Percentiles rank a stretch among this genome's conserved stretches.
phyloP scores from a whole-genome alignment of 306 rosid species.

The Casuarina equisetifolia region DNA sequence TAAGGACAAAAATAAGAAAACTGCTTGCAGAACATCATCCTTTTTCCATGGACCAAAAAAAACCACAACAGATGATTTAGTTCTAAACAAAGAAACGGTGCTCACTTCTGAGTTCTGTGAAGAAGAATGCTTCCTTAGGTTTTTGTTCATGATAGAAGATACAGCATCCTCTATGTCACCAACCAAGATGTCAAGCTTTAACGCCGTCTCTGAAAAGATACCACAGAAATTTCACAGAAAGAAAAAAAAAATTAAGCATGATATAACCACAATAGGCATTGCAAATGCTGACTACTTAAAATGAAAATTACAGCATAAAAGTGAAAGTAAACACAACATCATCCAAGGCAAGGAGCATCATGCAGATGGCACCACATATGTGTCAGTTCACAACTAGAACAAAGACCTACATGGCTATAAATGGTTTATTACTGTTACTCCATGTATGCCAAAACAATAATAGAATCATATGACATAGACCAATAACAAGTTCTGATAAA shows the following conservation, averaged over 20 bases:
- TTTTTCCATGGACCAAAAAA: neutral
- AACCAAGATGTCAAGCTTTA: constrained; percentile 83
- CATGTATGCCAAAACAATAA: neutral
- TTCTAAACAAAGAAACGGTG: constrained; percentile 9
- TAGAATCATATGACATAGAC: neutral
- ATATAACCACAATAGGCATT: constrained; percentile 16
- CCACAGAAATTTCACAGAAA: constrained; percentile 26
- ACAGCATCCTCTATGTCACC: constrained; percentile 96
- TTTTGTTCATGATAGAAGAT: constrained; percentile 63
- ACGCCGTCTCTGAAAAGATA: constrained; percentile 71
- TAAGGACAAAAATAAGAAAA: neutral
- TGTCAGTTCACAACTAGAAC: neutral
- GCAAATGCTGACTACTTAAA: neutral
- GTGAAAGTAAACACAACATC: neutral
- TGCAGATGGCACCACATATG: neutral
- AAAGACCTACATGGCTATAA: neutral
- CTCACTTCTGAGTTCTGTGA: constrained; percentile 73
- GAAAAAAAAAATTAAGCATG: constrained; percentile 5
- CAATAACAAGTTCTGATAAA: neutral
- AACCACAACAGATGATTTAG: constrained; percentile 16
- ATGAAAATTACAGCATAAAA: neutral
- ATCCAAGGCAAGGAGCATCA: constrained; percentile 1
- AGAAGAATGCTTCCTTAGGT: constrained; percentile 55
- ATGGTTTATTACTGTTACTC: neutral
- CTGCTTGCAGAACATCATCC: neutral